Evolutionary conservation across 1,139 yeast species (phyloP), one percentile per base, ranked within the genome.

Genomic region (Diutina rugosa): DNA sequence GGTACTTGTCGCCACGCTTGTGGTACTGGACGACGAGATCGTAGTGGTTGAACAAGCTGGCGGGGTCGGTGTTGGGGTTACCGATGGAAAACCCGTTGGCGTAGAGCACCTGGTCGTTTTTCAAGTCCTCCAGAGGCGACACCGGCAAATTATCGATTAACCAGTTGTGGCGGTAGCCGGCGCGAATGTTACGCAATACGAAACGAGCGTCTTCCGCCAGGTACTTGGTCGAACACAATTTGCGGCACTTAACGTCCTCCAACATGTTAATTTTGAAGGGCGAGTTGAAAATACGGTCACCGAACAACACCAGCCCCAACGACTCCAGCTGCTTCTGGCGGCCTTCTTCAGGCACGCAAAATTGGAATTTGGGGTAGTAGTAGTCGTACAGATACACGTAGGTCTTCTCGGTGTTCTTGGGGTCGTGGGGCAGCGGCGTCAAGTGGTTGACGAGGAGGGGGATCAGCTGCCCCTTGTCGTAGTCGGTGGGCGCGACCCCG

Each of bases 61-160:
- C 61, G 58, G 76, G 74, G 10, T 69, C 70, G 32, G 79, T 81
- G 60, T 82, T 84, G 57, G 78, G 78, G 57, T 64, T 72, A 52
- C 97, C 97, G 57, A 91, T 77, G 57, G 82, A 85, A 69, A 91
- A 90, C 1, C 97, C 97, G 4, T 89, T 77, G 30, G 90, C 85
- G 67, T 87, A 88, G 67, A 84, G 87, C 47, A 78, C 74, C 10
- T 81, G 64, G 26, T 79, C 65, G n/a, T 88, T 84, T 63, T 80
- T 79, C 56, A 66, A 65, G 67, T 85, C 90, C 54, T 76, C 70
- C 46, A 82, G 72, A 56, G 69, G 68, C 4, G 96, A 96, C 21
- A 93, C 96, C 26, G 99, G 99, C 62, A 93, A 79, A 1, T 98
- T 97, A 69, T 93, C 99, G 59, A 93, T 75, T 57, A 91, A 77